These are phyloP conservation scores for Pythium volutum DNA, from an alignment of 352 stramenopile genomes.

Conservation along the genomic window DNA sequence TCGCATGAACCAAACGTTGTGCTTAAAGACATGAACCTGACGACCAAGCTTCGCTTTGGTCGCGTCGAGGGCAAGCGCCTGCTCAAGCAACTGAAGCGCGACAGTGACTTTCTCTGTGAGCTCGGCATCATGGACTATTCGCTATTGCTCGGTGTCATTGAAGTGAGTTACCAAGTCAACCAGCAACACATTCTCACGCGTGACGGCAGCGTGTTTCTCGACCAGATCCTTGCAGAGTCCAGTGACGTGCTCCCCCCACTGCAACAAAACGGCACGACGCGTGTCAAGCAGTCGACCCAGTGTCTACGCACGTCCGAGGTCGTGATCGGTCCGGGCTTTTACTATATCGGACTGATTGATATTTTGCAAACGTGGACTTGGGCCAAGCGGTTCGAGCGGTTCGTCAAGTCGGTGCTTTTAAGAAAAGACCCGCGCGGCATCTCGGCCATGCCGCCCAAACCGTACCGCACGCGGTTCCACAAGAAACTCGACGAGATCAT, in stretches of 20 bases:
- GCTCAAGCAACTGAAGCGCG: conserved; percentile 58
- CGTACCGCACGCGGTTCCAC: conserved; percentile 70
- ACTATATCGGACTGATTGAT: conserved; percentile 88
- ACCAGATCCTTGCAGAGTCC: conserved; percentile 23
- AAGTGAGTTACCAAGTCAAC: conserved; percentile 75
- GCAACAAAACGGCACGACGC: neutral
- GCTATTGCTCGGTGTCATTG: conserved; percentile 72
- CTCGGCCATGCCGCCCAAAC: conserved; percentile 64
- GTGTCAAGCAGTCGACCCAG: conserved; percentile 58
- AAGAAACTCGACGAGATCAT: conserved; percentile 74
- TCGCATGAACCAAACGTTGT: conserved; percentile 72
- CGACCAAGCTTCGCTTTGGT: conserved; percentile 66
- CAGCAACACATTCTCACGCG: conserved; percentile 63
- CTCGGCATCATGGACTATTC: conserved; percentile 86
- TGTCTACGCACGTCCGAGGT: conserved; percentile 69
- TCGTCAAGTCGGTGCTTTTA: conserved; percentile 65
- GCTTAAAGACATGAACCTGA: conserved; percentile 81
- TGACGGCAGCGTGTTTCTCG: conserved; percentile 53
- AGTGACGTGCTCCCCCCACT: neutral
- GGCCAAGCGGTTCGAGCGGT: conserved; percentile 69
- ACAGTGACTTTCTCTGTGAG: conserved; percentile 68
- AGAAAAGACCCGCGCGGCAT: conserved; percentile 71
- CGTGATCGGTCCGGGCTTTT: conserved; percentile 78
- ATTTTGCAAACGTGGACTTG: conserved; percentile 83
- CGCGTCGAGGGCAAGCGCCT: conserved; percentile 39